phyloP scores from a whole-genome alignment of 495 filamentous ascomycete species.

The Chaetomium fimeti region DNA sequence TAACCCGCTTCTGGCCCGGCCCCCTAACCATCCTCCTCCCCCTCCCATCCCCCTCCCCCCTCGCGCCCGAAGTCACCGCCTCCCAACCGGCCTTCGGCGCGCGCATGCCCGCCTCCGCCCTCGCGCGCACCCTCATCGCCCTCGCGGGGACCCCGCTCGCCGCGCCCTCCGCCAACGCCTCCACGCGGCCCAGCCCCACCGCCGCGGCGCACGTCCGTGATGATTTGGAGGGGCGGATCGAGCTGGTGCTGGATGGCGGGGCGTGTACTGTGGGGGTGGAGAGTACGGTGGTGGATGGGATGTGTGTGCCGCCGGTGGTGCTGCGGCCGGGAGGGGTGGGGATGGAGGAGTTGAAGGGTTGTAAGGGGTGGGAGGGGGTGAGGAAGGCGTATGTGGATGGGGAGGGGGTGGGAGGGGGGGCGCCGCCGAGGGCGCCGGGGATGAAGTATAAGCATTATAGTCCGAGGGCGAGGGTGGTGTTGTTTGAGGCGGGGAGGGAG shows the following conservation, averaged over 20 bases:
- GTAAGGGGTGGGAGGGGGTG: slow-evolving; percentile 74
- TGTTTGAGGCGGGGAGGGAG: slow-evolving; percentile 61
- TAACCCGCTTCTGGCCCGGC: slow-evolving; percentile 88
- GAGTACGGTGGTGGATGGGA: slow-evolving; percentile 92
- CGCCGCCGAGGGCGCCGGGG: slow-evolving; percentile 77
- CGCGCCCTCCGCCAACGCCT: slow-evolving; percentile 93
- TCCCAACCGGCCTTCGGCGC: slow-evolving; percentile 80
- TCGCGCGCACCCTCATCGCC: slow-evolving; percentile 84
- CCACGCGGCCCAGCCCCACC: slow-evolving; percentile 86
- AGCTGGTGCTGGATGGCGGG: slow-evolving; percentile 87
- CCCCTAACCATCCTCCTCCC: slow-evolving; percentile 90
- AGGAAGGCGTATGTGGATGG: slow-evolving; percentile 71
- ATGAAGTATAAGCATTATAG: slow-evolving; percentile 99
- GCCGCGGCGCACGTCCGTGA: slow-evolving; percentile 83
- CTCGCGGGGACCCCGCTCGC: slow-evolving; percentile 75
- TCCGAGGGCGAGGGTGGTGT: slow-evolving; percentile 79
- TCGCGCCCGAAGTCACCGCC: slow-evolving; percentile 87
- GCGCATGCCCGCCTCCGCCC: slow-evolving; percentile 77
- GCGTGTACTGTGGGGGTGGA: slow-evolving; percentile 83
- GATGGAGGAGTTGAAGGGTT: slow-evolving; percentile 71
- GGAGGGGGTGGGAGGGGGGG: slow-evolving; percentile 49
- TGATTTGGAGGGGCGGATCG: slow-evolving; percentile 81
- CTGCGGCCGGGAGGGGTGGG: slow-evolving; percentile 89
- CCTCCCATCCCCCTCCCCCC: slow-evolving; percentile 64
- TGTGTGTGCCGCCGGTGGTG: slow-evolving; percentile 74